Percentiles rank a stretch among this genome's conserved stretches.
phyloP scores from a whole-genome alignment of 805 yeast genomes.

The Lachancea quebecensis region DNA sequence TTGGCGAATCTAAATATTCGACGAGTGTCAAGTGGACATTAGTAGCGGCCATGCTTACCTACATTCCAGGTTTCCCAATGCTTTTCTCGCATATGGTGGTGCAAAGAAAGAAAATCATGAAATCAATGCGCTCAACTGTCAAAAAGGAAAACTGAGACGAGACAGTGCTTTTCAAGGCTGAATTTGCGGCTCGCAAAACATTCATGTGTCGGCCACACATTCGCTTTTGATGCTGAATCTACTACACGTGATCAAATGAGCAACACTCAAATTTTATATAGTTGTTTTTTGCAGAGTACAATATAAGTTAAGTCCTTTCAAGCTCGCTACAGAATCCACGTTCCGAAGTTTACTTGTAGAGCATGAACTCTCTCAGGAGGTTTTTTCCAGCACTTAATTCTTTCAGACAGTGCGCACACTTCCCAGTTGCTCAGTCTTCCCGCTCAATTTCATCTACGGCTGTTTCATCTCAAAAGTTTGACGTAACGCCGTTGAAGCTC shows the following conservation, averaged over 20 bases:
- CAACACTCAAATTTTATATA: no score
- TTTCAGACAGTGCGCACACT: neutral
- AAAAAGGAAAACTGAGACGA: slow-evolving; percentile 1
- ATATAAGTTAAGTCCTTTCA: no score
- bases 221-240: no score
- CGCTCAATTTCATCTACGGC: neutral
- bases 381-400: no score
- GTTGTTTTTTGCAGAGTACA: no score
- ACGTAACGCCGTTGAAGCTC: slow-evolving; percentile 56
- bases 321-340: no score
- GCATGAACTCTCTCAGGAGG: no score
- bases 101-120: slow-evolving; percentile 77
- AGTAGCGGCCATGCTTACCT: slow-evolving; percentile 51
- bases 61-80: slow-evolving; percentile 82
- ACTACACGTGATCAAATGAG: no score
- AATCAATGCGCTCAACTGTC: slow-evolving; percentile 23
- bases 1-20: slow-evolving; percentile 52
- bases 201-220: no score
- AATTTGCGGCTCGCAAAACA: no score
- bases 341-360: no score
- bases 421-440: no score
- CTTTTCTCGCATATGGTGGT: slow-evolving; percentile 81
- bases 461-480: slow-evolving; percentile 21
- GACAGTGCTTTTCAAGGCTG: neutral
- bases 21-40: slow-evolving; percentile 48